Evolutionary conservation across 1,284 basidiomycete species (phyloP).

Genomic region (Ganoderma meredithae): DNA sequence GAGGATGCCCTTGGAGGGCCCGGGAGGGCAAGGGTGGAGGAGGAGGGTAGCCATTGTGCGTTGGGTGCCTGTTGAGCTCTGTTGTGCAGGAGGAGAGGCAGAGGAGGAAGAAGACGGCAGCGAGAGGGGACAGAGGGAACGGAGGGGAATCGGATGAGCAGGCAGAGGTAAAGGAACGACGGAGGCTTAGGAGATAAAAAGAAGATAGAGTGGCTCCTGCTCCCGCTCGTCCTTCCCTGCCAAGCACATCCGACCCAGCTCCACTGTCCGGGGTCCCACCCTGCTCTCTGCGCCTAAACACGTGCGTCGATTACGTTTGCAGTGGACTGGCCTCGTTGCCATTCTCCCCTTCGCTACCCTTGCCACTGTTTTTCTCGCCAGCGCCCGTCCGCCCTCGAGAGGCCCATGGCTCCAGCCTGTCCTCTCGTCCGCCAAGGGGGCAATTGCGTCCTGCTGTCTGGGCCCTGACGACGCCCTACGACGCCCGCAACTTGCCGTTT

Average conservation of each 20-base stretch:
- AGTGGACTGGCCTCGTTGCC: slow-evolving; percentile 10
- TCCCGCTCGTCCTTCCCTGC: slow-evolving; percentile 20
- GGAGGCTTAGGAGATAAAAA: slow-evolving; percentile 33
- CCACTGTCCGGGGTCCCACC: slow-evolving; percentile 36
- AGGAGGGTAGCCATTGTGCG: slow-evolving; percentile 37
- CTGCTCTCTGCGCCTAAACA: slow-evolving; percentile 27
- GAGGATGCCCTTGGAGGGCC: slow-evolving; percentile 42
- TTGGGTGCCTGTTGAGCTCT: not conserved
- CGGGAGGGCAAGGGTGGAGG: slow-evolving; percentile 16
- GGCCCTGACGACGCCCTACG: slow-evolving; percentile 28
- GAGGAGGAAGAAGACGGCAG: slow-evolving; percentile 40
- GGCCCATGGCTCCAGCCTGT: not conserved
- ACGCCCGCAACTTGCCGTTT: slow-evolving; percentile 32
- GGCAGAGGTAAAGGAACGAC: slow-evolving; percentile 24
- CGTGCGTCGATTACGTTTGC: slow-evolving; percentile 34
- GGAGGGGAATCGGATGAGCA: no score
- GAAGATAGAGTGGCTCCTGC: slow-evolving; percentile 29
- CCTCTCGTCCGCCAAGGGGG: slow-evolving; percentile 18
- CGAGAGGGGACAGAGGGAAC: slow-evolving; percentile 47
- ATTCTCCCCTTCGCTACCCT: slow-evolving; percentile 11
- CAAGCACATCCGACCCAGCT: slow-evolving; percentile 19
- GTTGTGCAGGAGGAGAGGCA: slow-evolving; percentile 11
- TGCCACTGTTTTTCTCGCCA: slow-evolving; percentile 1
- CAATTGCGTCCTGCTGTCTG: slow-evolving; percentile 7
- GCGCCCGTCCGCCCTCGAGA: not conserved